Evolutionary conservation across 345 rosid genomes (phyloP).

Genomic region (Eucalyptus lansdowneana): DNA sequence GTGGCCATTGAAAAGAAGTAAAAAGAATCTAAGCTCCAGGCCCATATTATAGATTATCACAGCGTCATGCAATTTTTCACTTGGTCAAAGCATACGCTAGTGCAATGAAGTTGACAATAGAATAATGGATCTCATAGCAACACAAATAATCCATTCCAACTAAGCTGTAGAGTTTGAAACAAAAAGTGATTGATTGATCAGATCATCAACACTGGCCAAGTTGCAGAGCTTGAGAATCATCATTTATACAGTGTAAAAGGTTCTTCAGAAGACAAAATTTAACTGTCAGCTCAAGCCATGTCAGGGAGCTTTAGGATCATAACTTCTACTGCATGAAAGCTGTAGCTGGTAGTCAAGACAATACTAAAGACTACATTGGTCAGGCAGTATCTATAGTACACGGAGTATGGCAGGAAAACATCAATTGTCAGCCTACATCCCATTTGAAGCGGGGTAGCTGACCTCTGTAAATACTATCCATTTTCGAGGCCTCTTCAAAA

Average conservation of each 20-base stretch:
- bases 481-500: neutral
- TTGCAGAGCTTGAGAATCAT: neutral
- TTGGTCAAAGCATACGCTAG: neutral
- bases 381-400: neutral
- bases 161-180: neutral
- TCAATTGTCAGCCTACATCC: slow-evolving; percentile 15
- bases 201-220: neutral
- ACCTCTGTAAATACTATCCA: neutral
- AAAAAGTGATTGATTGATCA: neutral
- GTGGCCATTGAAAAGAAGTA: neutral
- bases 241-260: neutral
- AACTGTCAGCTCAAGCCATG: neutral
- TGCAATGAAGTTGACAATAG: neutral
- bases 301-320: neutral
- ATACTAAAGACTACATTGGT: neutral
- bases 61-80: neutral
- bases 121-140: neutral
- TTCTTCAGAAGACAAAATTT: neutral
- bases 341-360: neutral
- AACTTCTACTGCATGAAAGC: neutral
- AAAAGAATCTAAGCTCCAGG: neutral
- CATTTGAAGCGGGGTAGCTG: slow-evolving; percentile 18
- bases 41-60: neutral
- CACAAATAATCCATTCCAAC: neutral
- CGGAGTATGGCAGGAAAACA: neutral